These are phyloP conservation scores for Fusarium burgessii DNA, from an alignment of 2,329 filamentous ascomycete species.

Conservation along the genomic window DNA sequence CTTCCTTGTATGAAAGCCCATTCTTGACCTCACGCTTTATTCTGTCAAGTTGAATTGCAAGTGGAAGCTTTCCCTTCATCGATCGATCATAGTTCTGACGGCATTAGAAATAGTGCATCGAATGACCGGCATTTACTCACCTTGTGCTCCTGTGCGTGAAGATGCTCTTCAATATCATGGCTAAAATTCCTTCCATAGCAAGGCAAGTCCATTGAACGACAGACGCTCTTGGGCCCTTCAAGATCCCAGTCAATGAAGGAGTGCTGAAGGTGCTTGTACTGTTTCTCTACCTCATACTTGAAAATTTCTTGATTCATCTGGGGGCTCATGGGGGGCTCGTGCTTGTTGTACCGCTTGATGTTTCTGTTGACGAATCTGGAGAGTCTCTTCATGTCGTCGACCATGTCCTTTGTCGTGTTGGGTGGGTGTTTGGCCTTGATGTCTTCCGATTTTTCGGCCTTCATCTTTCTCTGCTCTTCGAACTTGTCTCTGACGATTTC, in stretches of 20 bases:
- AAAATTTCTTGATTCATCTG: not conserved
- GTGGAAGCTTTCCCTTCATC: not conserved
- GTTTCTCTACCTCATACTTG: not conserved
- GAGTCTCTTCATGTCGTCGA: not conserved
- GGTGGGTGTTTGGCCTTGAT: not conserved
- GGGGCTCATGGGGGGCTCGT: not conserved
- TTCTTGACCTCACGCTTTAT: not conserved
- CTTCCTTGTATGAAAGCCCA: not conserved
- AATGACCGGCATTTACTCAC: not conserved
- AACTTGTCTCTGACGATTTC: not conserved
- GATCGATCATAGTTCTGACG: not conserved
- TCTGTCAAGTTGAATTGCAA: not conserved
- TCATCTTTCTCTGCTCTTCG: not conserved
- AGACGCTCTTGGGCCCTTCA: not conserved
- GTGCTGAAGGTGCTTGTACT: not conserved
- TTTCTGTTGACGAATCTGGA: not conserved
- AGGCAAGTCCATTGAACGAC: not conserved
- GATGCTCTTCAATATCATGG: not conserved
- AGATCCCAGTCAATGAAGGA: not conserved
- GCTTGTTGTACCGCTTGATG: not conserved
- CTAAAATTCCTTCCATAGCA: not conserved
- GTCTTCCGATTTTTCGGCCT: not conserved
- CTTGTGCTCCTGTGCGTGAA: not conserved
- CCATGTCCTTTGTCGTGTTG: not conserved
- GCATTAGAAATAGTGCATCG: not conserved